Conservation (phyloP, 306 rosid genomes). For the Citrullus amarus region DNA sequence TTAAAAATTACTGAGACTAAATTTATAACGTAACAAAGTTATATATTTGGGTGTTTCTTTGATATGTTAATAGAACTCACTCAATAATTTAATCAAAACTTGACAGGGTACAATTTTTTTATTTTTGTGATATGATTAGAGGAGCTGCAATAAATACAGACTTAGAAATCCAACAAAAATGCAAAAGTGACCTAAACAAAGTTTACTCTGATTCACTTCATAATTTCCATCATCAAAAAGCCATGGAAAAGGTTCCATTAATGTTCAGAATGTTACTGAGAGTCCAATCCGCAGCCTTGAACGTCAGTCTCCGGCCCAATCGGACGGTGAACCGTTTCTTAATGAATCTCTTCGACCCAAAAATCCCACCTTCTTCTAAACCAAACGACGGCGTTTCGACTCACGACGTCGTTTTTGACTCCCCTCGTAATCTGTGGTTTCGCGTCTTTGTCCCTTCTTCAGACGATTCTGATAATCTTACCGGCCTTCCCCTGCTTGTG, state of each 20-base stretch:
- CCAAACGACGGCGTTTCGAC: conserved; percentile 41
- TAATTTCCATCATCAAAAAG: no score
- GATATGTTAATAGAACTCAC: no score
- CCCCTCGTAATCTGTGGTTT: conserved; percentile 14
- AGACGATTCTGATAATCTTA: background rate
- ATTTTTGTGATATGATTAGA: no score
- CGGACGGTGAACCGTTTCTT: background rate
- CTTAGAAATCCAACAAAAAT: no score
- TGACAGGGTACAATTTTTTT: no score
- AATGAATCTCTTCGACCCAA: background rate
- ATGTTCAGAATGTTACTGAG: background rate
- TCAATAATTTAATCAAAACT: no score
- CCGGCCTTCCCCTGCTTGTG: conserved; percentile 12
- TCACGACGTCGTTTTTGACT: conserved; percentile 36
- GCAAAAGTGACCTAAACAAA: no score
- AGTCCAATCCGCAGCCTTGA: background rate
- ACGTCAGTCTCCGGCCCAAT: background rate
- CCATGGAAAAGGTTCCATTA: background rate
- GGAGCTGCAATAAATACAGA: no score
- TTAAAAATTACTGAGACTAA: no score
- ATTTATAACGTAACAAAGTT: no score
- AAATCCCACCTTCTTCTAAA: background rate
- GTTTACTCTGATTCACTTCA: no score
- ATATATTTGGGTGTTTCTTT: no score
- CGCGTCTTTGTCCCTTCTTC: conserved; percentile 50